Percentiles rank a stretch among this genome's conserved stretches.
Evolutionary conservation across 2,329 filamentous ascomycete species (phyloP).

Genomic region (Eutypella sp.): DNA sequence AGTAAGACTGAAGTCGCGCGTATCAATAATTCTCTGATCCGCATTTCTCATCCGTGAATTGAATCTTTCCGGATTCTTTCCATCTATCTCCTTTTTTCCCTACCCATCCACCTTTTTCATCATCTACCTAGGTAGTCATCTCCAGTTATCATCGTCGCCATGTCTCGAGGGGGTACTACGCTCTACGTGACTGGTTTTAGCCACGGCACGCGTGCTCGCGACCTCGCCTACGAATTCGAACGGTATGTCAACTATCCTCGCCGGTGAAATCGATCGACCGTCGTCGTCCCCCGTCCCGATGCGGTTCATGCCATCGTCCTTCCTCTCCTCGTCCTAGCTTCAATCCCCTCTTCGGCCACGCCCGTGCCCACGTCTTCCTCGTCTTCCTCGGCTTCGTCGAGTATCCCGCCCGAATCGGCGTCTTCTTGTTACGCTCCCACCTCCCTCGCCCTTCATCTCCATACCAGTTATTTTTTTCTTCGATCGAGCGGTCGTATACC

Average conservation of each 20-base stretch:
- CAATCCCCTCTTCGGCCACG: conserved; percentile 20
- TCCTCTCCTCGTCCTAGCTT: conserved; percentile 25
- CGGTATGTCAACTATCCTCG: conserved; percentile 77
- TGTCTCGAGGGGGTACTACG: conserved; percentile 91
- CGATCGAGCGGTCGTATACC: conserved; percentile 43
- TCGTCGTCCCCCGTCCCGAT: conserved; percentile 35
- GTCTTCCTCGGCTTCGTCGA: conserved; percentile 31
- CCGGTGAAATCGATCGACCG: conserved; percentile 43
- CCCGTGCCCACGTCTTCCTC: conserved; percentile 24
- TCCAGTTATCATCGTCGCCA: conserved; percentile 37
- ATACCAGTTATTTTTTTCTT: conserved; percentile 33
- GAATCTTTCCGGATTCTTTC: conserved; percentile 3
- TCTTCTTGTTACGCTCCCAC: conserved; percentile 26
- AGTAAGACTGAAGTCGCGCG: no score
- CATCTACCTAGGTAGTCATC: no score
- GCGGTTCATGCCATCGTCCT: conserved; percentile 37
- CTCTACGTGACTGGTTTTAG: conserved; percentile 99
- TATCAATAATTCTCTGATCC: no score
- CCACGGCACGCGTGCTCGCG: conserved; percentile 95
- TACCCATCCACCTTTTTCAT: neutral
- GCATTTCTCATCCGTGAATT: neutral
- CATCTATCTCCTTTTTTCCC: conserved; percentile 2
- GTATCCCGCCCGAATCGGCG: conserved; percentile 35
- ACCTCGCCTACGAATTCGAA: conserved; percentile 99
- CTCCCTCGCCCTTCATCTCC: conserved; percentile 26